Evolutionary conservation across 78 protist species (phyloP), one percentile per base, ranked within the genome.

Genomic region (Creolimax fragrantissima): DNA sequence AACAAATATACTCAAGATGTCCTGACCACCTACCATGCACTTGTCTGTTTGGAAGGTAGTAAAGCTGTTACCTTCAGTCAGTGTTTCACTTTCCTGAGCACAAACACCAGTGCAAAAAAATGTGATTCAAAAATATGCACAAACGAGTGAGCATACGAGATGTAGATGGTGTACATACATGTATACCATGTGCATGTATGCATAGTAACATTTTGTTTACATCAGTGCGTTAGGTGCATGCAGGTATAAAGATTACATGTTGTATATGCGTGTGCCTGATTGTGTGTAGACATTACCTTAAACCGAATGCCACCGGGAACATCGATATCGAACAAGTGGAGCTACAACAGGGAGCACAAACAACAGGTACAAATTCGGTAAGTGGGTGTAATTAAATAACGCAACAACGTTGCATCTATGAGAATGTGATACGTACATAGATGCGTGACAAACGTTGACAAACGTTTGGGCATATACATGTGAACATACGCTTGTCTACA

Each of bases 271-370:
- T 58, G 24, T 58, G 74, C 24, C 11, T 1, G 1, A 32, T 17
- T 58, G 24, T 58, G 74, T 58, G 74, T 58, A 58, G 11, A 58
- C 24, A 58, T 58, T 24, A 58, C 74, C 74, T 83, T 37, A 88
- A 96, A 97, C 42, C 93, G 93, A 42, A 98, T 95, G 43, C 90
- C 67, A 39, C 97, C 97, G 4, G 98, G 98, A 6, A 97, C 95
- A 66, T 97, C 96, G 47, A 98, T 97, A 84, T 97, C 97, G 81
- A 98, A 98, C 44, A 98, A 95, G 81, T 98, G 99, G 43, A 97
- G 89, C 95, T 93, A 32, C 35, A 2, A 2, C 3, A n/a, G 84
- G 24, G 35, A 24, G 6, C 3, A 2, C 3, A n/a, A n/a, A n/a
- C n/a, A n/a, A n/a, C n/a, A n/a, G n/a, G n/a, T n/a, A n/a, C n/a